Conservation (phyloP, 1,139 yeast genomes). For the Yamadazyma taylorii region DNA sequence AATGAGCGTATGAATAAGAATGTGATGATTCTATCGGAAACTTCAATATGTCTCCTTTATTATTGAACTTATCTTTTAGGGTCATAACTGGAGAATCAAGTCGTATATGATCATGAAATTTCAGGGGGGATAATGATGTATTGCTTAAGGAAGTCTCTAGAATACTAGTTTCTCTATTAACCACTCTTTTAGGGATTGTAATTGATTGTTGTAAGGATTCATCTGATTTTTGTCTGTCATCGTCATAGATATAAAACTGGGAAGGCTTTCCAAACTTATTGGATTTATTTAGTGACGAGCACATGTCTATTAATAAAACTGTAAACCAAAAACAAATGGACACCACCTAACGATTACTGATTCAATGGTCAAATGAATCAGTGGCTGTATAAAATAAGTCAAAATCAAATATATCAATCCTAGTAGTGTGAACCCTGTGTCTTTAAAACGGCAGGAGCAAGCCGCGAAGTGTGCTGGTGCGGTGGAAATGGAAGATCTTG, state of each 20-base stretch:
- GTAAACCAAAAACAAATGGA: too few relatives aligned
- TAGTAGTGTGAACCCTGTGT: too few relatives aligned
- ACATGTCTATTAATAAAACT: not conserved
- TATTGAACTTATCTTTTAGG: conserved; percentile 14
- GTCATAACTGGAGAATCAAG: conserved; percentile 17
- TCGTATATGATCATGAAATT: conserved; percentile 4
- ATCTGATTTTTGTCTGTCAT: conserved; percentile 16
- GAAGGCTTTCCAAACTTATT: conserved; percentile 6
- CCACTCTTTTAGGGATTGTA: conserved; percentile 11
- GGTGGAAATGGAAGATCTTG: too few relatives aligned
- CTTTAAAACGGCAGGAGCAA: too few relatives aligned
- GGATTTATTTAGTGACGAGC: not conserved
- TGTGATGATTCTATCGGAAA: conserved; percentile 82
- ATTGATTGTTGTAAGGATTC: conserved; percentile 11
- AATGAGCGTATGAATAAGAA: conserved; percentile 80
- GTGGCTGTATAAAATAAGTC: too few relatives aligned
- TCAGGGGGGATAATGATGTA: not conserved
- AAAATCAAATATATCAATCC: too few relatives aligned
- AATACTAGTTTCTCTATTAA: not conserved
- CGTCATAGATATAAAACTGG: conserved; percentile 26
- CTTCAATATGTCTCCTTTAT: conserved; percentile 28
- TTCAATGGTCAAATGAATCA: too few relatives aligned
- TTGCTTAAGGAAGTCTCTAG: not conserved
- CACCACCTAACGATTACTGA: too few relatives aligned
- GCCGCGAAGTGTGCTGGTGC: too few relatives aligned